Base-by-base conservation (phyloP, 805 yeast genomes). In the Candida oleophila region DNA sequence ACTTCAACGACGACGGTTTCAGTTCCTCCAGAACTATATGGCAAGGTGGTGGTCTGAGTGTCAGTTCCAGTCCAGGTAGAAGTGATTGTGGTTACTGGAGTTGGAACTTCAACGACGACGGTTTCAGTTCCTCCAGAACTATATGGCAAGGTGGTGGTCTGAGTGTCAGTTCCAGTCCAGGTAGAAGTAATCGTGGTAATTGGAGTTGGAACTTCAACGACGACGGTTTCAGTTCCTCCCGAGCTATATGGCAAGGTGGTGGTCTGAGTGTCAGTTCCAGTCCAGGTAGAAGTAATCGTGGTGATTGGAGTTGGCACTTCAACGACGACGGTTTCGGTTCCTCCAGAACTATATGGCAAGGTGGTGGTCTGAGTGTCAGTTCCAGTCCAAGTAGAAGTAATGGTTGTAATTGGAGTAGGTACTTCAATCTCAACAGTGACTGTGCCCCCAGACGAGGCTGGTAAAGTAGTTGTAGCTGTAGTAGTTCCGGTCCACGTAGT, bases 351-450 rank as follows among this genome's bases (percentile, higher is more conserved):
- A 15, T 12, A 15, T n/a, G 48, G 45, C 12, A 34, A 25, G 3
- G 55, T 53, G 25, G 51, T 45, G 9, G 57, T 51, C 37, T 15
- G 25, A 8, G 43, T 48, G n/a, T 51, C 47, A 18, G 54, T 48
- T 8, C 43, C 43, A 9, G 43, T 40, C 43, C 43, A 40, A 18
- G 43, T 40, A 11, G 19, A 8, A 18, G 43, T 40, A 15, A 40
- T 15, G 22, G 43, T 40, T 4, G 43, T 40, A 14, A 16, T 4
- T 25, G 43, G 34, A 9, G 52, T 46, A 11, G 58, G 52, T 9
- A 49, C 57, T 28, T 55, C 54, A 19, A 57, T 48, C 12, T 49
- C 40, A 5, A 47, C 48, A 20, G 59, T 56, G 19, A 37, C 51
- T 35, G 51, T 49, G 9, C 46, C 51, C 20, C 53, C 52, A 20